Conservation (phyloP, 1,284 basidiomycete genomes). For the Ceratobasidium sp. region DNA sequence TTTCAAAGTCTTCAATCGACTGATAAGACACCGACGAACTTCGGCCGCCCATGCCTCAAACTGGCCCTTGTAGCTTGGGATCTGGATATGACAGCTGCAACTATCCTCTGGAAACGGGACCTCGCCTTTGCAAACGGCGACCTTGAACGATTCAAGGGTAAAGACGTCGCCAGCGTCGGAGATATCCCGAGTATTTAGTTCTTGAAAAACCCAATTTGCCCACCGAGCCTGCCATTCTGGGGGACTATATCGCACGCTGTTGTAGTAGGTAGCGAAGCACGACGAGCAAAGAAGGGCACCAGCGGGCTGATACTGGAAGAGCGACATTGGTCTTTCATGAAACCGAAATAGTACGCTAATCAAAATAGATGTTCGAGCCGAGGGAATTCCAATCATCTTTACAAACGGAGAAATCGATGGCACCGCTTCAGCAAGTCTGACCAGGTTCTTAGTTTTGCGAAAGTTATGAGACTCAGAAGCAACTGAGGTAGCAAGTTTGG, state of each 20-base stretch:
- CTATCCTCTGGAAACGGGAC: background rate
- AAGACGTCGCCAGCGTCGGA: background rate
- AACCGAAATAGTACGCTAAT: background rate
- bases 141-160: background rate
- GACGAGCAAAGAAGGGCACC: background rate
- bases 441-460: background rate
- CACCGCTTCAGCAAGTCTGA: background rate
- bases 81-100: background rate
- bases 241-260: background rate
- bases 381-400: background rate
- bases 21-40: too few species aligned
- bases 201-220: conserved; percentile 9
- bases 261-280: background rate
- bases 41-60: too few species aligned
- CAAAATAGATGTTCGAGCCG: background rate
- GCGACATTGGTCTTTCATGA: background rate
- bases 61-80: too few species aligned
- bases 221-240: conserved; percentile 29
- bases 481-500: background rate
- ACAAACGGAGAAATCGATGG: background rate
- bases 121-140: background rate
- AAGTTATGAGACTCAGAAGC: background rate
- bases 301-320: background rate
- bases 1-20: too few species aligned
- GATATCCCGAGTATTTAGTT: background rate